phyloP scores from a whole-genome alignment of 805 yeast species.

The Teunomyces gatunensis region DNA sequence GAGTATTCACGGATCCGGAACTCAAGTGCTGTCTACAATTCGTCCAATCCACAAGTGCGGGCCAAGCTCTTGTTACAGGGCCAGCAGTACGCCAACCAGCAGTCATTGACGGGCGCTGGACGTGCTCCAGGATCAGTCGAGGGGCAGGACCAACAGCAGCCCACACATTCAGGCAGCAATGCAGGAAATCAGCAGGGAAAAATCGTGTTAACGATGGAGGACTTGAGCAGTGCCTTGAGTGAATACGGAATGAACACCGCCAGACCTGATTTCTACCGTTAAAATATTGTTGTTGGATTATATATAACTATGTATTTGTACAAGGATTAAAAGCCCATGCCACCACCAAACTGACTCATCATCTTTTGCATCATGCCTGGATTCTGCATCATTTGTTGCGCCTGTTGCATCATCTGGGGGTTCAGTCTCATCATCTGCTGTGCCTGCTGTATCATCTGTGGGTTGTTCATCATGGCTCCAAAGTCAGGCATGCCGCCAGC shows the following conservation, averaged over 20 bases:
- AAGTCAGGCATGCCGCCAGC: conserved; percentile 45
- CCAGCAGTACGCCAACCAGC: conserved; percentile 48
- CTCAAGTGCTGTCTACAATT: conserved; percentile 79
- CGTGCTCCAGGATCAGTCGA: conserved; percentile 22
- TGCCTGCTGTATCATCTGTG: conserved; percentile 46
- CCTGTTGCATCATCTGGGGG: conserved; percentile 46
- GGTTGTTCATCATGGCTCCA: conserved; percentile 63
- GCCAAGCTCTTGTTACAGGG: conserved; percentile 76
- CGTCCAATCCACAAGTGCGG: conserved; percentile 81
- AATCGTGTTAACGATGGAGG: conserved; percentile 88
- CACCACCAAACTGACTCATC: conserved; percentile 66
- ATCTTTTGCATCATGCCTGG: conserved; percentile 72
- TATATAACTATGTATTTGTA: conserved; percentile 1
- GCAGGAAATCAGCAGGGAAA: conserved; percentile 63
- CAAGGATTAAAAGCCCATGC: conserved; percentile 6
- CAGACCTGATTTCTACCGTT: conserved; percentile 93
- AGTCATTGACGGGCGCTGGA: conserved; percentile 22
- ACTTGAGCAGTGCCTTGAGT: conserved; percentile 84
- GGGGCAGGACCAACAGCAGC: conserved; percentile 37
- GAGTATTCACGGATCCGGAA: conserved; percentile 92
- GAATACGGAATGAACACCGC: conserved; percentile 90
- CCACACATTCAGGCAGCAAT: conserved; percentile 33
- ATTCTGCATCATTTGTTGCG: conserved; percentile 43
- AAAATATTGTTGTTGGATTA: conserved; percentile 6
- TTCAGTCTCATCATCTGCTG: conserved; percentile 46